Conservation (phyloP, 2,329 filamentous ascomycete species). For the Colletotrichum sp. region DNA sequence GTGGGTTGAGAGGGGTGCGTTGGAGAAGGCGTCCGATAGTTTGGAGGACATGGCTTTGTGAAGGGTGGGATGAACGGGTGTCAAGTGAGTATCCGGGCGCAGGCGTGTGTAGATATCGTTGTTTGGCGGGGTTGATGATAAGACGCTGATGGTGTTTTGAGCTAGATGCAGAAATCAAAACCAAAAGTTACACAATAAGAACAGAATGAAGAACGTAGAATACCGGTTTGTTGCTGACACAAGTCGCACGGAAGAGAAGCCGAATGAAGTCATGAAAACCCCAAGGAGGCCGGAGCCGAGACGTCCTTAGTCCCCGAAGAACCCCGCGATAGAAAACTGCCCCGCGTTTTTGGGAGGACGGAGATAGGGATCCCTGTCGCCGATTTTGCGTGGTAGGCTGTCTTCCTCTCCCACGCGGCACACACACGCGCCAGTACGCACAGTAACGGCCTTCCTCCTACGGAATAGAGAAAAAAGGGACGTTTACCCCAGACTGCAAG, state of each 20-base stretch:
- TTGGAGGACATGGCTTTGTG: constrained; percentile 24
- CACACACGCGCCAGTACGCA: not conserved
- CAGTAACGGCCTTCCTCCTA: not conserved
- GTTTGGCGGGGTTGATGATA: not conserved
- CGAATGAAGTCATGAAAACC: not conserved
- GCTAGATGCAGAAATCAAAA: not conserved
- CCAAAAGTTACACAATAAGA: not conserved
- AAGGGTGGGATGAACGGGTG: not conserved
- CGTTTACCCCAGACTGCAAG: not conserved
- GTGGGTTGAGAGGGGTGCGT: constrained; percentile 37
- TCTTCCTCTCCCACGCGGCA: not conserved
- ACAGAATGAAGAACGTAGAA: not conserved
- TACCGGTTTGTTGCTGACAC: not conserved
- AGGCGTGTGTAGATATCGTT: not conserved
- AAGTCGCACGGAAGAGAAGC: not conserved
- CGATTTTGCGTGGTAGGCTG: not conserved
- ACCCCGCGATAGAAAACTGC: not conserved
- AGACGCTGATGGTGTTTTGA: not conserved
- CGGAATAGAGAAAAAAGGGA: not conserved
- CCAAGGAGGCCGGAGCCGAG: not conserved
- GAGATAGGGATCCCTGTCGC: constrained; percentile 4
- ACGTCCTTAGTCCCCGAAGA: not conserved
- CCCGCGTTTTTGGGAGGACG: constrained; percentile 1
- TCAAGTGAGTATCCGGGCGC: not conserved
- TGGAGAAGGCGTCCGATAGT: constrained; percentile 39